phyloP scores from a whole-genome alignment of 176 grass and related monocot genomes.

The Saccharum spontaneum region DNA sequence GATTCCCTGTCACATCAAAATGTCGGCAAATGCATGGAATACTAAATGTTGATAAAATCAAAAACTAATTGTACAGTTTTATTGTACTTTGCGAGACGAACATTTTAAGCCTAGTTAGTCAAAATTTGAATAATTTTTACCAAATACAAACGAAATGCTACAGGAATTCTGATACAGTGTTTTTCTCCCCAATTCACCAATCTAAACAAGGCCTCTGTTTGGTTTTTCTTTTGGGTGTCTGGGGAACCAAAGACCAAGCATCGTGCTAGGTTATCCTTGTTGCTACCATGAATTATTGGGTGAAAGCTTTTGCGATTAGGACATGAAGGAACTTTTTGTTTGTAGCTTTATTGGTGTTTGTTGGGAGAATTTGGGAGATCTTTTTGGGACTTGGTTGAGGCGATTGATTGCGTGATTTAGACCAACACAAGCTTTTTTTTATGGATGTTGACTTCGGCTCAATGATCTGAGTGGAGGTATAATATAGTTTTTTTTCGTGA shows the following conservation, averaged over 20 bases:
- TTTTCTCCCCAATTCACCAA: too few species aligned
- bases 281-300: not conserved
- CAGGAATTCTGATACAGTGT: too few species aligned
- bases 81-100: too few species aligned
- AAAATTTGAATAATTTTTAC: too few species aligned
- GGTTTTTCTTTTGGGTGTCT: not conserved
- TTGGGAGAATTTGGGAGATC: conserved; percentile 15
- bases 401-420: conserved; percentile 10
- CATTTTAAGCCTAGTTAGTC: too few species aligned
- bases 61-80: too few species aligned
- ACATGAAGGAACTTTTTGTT: conserved; percentile 7
- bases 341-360: not conserved
- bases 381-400: not conserved
- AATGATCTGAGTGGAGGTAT: not conserved
- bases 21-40: too few species aligned
- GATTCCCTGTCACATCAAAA: too few species aligned
- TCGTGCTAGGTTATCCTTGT: not conserved
- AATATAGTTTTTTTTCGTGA: not conserved
- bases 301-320: conserved; percentile 4
- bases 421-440: not conserved
- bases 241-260: not conserved
- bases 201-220: too few species aligned
- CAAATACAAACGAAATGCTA: too few species aligned
- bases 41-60: too few species aligned
- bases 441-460: not conserved